phyloP scores from a whole-genome alignment of 176 grass and related monocot species.

The Triticum timopheevii region DNA sequence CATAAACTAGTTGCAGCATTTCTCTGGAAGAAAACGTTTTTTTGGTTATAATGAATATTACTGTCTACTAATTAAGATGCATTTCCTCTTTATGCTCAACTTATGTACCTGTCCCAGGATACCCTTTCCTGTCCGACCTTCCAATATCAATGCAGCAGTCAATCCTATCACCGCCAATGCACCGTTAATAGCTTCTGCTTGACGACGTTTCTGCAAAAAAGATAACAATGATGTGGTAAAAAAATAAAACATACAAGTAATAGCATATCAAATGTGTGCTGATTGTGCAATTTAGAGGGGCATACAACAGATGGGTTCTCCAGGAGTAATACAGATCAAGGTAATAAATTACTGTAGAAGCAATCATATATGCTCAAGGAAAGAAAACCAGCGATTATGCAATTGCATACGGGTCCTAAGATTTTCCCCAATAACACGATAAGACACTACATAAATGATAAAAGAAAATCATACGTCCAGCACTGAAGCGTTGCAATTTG shows the following conservation, averaged over 20 bases:
- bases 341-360: slow-evolving; percentile 11
- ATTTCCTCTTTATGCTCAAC: slow-evolving; percentile 5
- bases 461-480: not conserved
- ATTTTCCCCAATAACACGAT: not conserved
- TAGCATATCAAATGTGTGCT: slow-evolving; percentile 17
- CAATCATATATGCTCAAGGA: slow-evolving; percentile 23
- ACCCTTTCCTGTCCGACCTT: slow-evolving; percentile 92
- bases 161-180: slow-evolving; percentile 86
- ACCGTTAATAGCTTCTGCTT: slow-evolving; percentile 88
- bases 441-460: not conserved
- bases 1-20: not conserved
- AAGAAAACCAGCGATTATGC: not conserved
- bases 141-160: slow-evolving; percentile 68
- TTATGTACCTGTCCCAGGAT: slow-evolving; percentile 82
- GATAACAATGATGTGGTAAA: slow-evolving; percentile 9
- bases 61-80: not conserved
- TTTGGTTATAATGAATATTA: not conserved
- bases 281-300: not conserved
- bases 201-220: slow-evolving; percentile 60
- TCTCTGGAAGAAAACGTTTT: slow-evolving; percentile 1
- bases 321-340: not conserved
- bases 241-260: not conserved
- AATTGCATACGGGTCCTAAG: not conserved
- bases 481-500: not conserved
- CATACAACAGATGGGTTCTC: not conserved